Base-by-base conservation (phyloP, 495 filamentous ascomycete species). In the Aspergillus ostianus region DNA sequence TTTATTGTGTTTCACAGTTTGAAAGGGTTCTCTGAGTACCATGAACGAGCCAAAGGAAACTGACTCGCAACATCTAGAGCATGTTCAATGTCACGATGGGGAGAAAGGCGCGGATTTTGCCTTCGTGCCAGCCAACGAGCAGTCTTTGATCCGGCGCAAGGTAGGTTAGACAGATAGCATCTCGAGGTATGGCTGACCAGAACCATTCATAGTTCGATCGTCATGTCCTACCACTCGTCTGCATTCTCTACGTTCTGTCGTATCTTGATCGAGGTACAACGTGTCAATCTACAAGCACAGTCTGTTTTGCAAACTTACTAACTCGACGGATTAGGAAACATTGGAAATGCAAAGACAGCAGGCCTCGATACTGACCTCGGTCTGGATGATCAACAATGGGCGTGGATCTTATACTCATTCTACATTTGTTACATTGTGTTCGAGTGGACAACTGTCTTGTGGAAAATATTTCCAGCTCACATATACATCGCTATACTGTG, bases 371-470 rank as follows among this genome's bases (percentile, higher is more conserved):
- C 72, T 23, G 78, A 82, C 64, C 71, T 85, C n/a, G 59, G 75
- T 6, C 67, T 85, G 13, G 66, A 60, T 15, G 71, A 77, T 29
- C 64, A 69, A 21, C 73, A 81, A 49, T 85, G 82, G 63, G 72
- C 84, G 62, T 92, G 87, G 87, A 71, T 90, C 18, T 73, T 90
- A 27, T 87, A 84, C 13, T 81, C 87, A 12, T 91, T 90, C 60
- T 91, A 91, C 62, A 85, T 73, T 36, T 64, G 51, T 32, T 73
- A 73, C 45, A 65, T 70, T 30, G 1, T 66, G 26, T 73, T 73
- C 19, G 67, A 73, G 50, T 73, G 70, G 70, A 64, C 64, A 2
- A 66, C 66, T 1, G 53, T 73, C 9, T 47, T 68, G 26, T 90
- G 85, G 81, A 88, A 87, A 62, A 67, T 85, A 20, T 68, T 86